Evolutionary conservation across 73 alveolate species (phyloP).

Genomic region (Symbiodinium pilosum): DNA sequence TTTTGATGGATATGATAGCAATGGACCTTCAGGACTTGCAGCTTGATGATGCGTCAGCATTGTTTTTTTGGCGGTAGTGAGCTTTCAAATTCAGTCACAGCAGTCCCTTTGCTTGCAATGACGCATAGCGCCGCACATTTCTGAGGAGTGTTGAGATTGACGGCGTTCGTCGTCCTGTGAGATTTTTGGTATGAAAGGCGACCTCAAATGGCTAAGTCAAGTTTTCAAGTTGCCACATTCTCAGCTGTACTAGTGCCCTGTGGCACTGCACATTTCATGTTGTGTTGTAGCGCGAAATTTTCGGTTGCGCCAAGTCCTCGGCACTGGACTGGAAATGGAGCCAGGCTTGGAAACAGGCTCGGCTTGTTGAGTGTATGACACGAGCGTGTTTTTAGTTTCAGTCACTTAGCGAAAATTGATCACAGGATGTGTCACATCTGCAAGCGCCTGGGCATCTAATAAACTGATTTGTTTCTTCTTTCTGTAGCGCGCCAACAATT

Average conservation of each 20-base stretch:
- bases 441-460: neutral
- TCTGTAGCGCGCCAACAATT: no score
- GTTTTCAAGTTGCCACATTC: neutral
- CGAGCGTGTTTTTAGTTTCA: no score
- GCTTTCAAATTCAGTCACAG: no score
- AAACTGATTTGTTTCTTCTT: no score
- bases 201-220: neutral
- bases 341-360: neutral
- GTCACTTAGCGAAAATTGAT: no score
- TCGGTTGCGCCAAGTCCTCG: neutral
- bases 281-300: neutral
- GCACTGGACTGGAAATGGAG: neutral
- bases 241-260: neutral
- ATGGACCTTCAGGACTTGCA: neutral
- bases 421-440: slow-evolving; percentile 16
- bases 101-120: no score
- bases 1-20: neutral
- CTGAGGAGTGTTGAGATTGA: neutral
- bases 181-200: neutral
- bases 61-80: no score
- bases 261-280: neutral
- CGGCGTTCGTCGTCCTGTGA: neutral
- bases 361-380: no score
- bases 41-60: no score
- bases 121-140: no score